These are phyloP conservation scores for Schoenoplectus tabernaemontani DNA, from an alignment of 202 grass and related monocot species.

Conservation along the genomic window DNA sequence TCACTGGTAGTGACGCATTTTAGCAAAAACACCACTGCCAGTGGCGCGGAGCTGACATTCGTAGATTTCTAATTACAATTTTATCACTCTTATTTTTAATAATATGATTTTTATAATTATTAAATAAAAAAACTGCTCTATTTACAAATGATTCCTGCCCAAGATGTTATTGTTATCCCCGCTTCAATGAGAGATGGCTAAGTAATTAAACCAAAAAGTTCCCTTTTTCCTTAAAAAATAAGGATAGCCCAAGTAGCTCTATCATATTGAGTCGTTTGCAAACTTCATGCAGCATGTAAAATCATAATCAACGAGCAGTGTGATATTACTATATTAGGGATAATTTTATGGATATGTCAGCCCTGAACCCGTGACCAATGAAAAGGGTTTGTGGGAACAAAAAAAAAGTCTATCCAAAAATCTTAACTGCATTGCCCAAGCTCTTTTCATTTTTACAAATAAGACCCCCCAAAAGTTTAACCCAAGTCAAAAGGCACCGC, in stretches of 20 bases:
- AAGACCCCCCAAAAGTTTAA: neutral
- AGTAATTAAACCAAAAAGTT: neutral
- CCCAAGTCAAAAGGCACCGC: neutral
- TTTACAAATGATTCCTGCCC: too few relatives aligned
- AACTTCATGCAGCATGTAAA: neutral
- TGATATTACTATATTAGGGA: neutral
- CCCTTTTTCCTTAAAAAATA: too few relatives aligned
- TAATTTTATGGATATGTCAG: neutral
- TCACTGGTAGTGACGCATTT: too few relatives aligned
- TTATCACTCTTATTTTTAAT: too few relatives aligned
- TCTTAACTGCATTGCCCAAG: neutral
- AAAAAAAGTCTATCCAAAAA: neutral
- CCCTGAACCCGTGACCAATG: neutral
- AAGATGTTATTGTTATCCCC: too few relatives aligned
- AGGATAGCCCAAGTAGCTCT: neutral
- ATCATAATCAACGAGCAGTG: neutral
- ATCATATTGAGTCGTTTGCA: neutral
- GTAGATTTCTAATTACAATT: too few relatives aligned
- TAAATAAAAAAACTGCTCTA: too few relatives aligned
- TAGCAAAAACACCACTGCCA: too few relatives aligned
- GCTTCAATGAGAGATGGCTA: neutral
- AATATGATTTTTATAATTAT: too few relatives aligned
- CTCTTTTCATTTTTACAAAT: neutral
- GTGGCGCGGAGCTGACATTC: too few relatives aligned
- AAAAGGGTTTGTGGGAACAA: neutral